Conservation (phyloP, 2,329 filamentous ascomycete species). For the Aspergillus pseudoviridinutans region DNA sequence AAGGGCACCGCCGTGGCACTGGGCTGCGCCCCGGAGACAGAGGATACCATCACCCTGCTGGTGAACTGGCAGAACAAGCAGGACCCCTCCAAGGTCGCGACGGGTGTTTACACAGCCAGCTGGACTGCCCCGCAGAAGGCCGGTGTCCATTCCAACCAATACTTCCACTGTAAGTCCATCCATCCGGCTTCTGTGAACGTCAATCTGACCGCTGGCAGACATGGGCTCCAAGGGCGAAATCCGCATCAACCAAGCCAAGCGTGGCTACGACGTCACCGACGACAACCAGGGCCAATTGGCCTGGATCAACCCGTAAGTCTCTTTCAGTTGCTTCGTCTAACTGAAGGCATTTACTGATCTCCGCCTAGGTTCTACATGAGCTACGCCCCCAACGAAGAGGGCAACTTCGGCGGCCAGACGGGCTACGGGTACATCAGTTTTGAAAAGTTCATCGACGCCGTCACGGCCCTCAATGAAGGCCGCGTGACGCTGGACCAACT, state of each 20-base stretch:
- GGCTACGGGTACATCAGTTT: slow-evolving; percentile 93
- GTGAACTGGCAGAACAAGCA: slow-evolving; percentile 79
- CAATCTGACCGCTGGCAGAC: slow-evolving; percentile 38
- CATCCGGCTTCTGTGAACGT: background rate
- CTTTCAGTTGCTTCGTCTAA: background rate
- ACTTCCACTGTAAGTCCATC: slow-evolving; percentile 68
- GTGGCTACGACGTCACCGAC: slow-evolving; percentile 91
- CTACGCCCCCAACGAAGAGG: slow-evolving; percentile 90
- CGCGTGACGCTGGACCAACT: slow-evolving; percentile 68
- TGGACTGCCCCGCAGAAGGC: slow-evolving; percentile 93
- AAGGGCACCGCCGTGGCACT: slow-evolving; percentile 74
- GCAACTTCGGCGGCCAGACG: slow-evolving; percentile 85
- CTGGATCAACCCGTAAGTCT: slow-evolving; percentile 76
- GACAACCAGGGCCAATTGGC: slow-evolving; percentile 63
- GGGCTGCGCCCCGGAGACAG: slow-evolving; percentile 75
- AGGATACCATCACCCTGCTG: slow-evolving; percentile 88
- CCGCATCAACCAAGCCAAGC: slow-evolving; percentile 86
- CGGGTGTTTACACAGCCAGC: slow-evolving; percentile 86
- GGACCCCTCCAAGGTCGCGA: slow-evolving; percentile 67
- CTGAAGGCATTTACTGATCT: background rate
- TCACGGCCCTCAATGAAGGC: slow-evolving; percentile 72
- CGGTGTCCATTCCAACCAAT: slow-evolving; percentile 94
- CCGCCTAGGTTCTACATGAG: slow-evolving; percentile 73
- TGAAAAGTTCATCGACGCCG: slow-evolving; percentile 92
- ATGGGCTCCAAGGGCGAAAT: slow-evolving; percentile 81